These are phyloP conservation scores for Priceomyces carsonii DNA, from an alignment of 805 yeast genomes.

Conservation along the genomic window DNA sequence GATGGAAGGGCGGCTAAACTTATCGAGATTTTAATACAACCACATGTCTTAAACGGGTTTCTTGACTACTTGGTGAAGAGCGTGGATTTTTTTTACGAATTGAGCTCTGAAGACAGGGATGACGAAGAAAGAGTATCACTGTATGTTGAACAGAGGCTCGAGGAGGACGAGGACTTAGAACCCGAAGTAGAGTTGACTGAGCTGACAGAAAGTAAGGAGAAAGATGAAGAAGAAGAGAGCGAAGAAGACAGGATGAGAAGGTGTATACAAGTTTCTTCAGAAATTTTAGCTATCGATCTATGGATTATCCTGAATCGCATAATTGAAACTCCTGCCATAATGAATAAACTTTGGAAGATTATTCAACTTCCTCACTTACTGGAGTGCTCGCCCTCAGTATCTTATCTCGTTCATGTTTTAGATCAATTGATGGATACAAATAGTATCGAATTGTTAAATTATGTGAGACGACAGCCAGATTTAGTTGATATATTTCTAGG, in stretches of 20 bases:
- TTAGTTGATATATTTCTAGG: conserved; percentile 79
- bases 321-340: conserved; percentile 41
- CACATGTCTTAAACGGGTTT: conserved; percentile 67
- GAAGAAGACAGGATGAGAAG: conserved; percentile 35
- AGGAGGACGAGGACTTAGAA: conserved; percentile 9
- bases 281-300: conserved; percentile 39
- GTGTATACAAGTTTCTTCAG: conserved; percentile 40
- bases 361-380: conserved; percentile 28
- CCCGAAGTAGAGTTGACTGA: conserved; percentile 13
- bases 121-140: conserved; percentile 1
- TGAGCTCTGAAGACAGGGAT: conserved; percentile 19
- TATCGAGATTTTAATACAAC: conserved; percentile 76
- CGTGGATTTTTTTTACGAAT: conserved; percentile 45
- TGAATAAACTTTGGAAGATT: conserved; percentile 44
- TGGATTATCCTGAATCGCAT: conserved; percentile 46
- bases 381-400: conserved; percentile 40
- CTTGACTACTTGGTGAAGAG: conserved; percentile 62
- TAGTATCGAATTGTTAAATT: conserved; percentile 62
- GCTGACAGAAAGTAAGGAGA: conserved; percentile 11
- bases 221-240: conserved; percentile 23
- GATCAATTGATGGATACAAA: conserved; percentile 78
- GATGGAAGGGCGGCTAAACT: conserved; percentile 52
- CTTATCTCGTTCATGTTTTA: conserved; percentile 58
- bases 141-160: conserved; percentile 3
- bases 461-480: conserved; percentile 64